Evolutionary conservation across 306 rosid species (phyloP).

Genomic region (Morella rubra): DNA sequence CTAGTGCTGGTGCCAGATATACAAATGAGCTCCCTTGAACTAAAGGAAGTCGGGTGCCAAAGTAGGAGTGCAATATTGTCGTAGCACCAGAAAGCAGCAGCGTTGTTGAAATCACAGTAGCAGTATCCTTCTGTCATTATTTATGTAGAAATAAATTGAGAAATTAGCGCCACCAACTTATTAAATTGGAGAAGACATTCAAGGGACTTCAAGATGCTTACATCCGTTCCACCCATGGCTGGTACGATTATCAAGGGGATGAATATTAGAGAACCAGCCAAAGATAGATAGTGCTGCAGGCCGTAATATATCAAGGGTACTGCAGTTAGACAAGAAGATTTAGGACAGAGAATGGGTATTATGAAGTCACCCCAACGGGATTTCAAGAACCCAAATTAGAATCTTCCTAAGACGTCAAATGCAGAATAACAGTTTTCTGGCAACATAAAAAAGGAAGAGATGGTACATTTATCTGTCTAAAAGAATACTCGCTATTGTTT

Average conservation of each 20-base stretch:
- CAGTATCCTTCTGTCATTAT: slow-evolving; percentile 73
- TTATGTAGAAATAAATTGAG: slow-evolving; percentile 19
- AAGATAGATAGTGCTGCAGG: slow-evolving; percentile 85
- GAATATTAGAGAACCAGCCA: slow-evolving; percentile 87
- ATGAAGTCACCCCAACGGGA: slow-evolving; percentile 27
- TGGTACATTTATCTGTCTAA: background rate
- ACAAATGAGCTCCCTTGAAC: slow-evolving; percentile 98
- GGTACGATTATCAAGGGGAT: slow-evolving; percentile 77
- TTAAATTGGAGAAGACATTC: slow-evolving; percentile 22
- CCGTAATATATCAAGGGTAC: slow-evolving; percentile 72
- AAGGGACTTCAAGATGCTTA: slow-evolving; percentile 40
- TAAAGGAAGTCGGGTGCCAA: slow-evolving; percentile 89
- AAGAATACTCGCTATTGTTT: background rate
- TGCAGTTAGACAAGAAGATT: slow-evolving; percentile 44
- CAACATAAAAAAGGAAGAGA: background rate
- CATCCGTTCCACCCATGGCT: slow-evolving; percentile 84
- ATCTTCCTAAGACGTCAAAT: background rate
- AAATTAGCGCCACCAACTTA: slow-evolving; percentile 17
- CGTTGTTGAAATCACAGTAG: slow-evolving; percentile 85
- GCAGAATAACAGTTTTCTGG: background rate
- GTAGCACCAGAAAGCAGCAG: slow-evolving; percentile 84
- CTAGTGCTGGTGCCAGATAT: slow-evolving; percentile 84
- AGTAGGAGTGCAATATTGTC: slow-evolving; percentile 75
- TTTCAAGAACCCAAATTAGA: background rate
- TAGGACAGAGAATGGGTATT: slow-evolving; percentile 11